These are phyloP conservation scores for Ceratocystis albifundus DNA, from an alignment of 2,329 filamentous ascomycete species.

Conservation along the genomic window DNA sequence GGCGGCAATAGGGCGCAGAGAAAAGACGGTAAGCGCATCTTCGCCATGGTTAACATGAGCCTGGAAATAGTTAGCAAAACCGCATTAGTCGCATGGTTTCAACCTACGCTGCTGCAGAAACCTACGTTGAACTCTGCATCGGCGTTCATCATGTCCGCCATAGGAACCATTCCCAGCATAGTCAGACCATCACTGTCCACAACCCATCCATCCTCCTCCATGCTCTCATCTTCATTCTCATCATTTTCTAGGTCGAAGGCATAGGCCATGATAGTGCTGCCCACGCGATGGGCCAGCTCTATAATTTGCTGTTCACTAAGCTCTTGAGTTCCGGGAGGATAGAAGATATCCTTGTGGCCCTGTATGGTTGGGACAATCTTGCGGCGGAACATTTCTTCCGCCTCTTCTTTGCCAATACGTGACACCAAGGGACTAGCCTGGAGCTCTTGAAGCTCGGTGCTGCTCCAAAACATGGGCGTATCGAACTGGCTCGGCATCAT, in stretches of 20 bases:
- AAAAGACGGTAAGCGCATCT: slow-evolving; percentile 54
- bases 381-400: slow-evolving; percentile 55
- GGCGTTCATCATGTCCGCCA: slow-evolving; percentile 83
- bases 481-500: slow-evolving; percentile 63
- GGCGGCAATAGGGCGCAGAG: slow-evolving; percentile 53
- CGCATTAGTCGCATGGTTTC: slow-evolving; percentile 7
- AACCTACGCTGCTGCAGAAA: background rate
- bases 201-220: slow-evolving; percentile 52
- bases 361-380: slow-evolving; percentile 43
- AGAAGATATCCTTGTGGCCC: slow-evolving; percentile 38
- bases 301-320: slow-evolving; percentile 38
- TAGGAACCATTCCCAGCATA: slow-evolving; percentile 75
- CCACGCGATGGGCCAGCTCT: slow-evolving; percentile 61
- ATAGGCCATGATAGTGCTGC: slow-evolving; percentile 83
- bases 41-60: slow-evolving; percentile 45
- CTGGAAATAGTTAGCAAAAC: slow-evolving; percentile 28
- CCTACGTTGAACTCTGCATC: slow-evolving; percentile 68
- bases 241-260: slow-evolving; percentile 66
- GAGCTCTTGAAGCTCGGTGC: slow-evolving; percentile 56
- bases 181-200: slow-evolving; percentile 48
- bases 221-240: slow-evolving; percentile 43
- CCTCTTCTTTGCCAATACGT: slow-evolving; percentile 64
- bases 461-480: slow-evolving; percentile 82
- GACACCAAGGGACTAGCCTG: slow-evolving; percentile 64
- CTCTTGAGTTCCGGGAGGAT: slow-evolving; percentile 29